These are phyloP conservation scores for Cornus florida DNA, from an alignment of 148 eudicot genomes.

Conservation along the genomic window DNA sequence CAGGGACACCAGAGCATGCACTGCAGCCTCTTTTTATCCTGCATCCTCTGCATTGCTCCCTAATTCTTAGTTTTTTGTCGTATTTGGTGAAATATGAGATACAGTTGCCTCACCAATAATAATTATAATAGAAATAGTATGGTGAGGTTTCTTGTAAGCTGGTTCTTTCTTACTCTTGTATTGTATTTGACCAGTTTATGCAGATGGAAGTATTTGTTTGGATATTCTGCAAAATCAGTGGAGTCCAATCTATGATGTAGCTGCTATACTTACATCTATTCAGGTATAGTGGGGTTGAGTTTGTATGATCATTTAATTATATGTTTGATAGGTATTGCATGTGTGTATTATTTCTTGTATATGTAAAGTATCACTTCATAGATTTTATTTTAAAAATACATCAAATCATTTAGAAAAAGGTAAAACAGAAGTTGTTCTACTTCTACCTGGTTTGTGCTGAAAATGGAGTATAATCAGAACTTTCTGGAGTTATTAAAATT, in stretches of 20 bases:
- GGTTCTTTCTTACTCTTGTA: not conserved
- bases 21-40: not conserved
- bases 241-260: conserved; percentile 4
- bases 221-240: not conserved
- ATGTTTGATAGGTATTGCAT: too few species aligned
- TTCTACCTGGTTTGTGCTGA: not conserved
- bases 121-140: too few species aligned
- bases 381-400: not conserved
- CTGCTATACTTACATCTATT: conserved; percentile 2
- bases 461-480: not conserved
- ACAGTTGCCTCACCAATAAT: not conserved
- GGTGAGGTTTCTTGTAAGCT: not conserved
- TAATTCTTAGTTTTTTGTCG: not conserved
- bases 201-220: conserved; percentile 3
- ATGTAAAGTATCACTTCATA: not conserved
- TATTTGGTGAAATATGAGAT: not conserved
- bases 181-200: not conserved
- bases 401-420: not conserved
- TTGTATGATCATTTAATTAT: not conserved
- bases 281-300: not conserved
- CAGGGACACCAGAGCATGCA: not conserved
- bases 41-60: not conserved
- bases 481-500: too few species aligned
- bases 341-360: not conserved
- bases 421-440: not conserved